These are phyloP conservation scores for Tolypocladium amazonense DNA, from an alignment of 2,329 filamentous ascomycete species.

Conservation along the genomic window DNA sequence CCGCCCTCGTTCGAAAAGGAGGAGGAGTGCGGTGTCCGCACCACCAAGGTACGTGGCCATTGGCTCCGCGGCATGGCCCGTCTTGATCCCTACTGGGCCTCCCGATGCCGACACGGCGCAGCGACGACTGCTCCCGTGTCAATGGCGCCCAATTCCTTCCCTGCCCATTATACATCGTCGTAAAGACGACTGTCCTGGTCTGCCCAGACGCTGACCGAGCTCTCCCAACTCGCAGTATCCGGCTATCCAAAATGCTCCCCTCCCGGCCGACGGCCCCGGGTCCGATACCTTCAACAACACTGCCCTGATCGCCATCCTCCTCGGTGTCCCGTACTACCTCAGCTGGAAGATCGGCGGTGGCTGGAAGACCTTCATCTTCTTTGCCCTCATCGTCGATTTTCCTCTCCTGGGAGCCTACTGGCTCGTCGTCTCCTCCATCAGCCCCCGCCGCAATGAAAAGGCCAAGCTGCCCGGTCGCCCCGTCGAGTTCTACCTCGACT, in stretches of 20 bases:
- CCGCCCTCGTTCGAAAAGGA: conserved; percentile 53
- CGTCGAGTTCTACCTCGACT: conserved; percentile 82
- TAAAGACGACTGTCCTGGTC: background rate
- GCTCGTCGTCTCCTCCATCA: conserved; percentile 68
- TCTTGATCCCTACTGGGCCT: background rate
- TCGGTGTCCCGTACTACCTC: conserved; percentile 66
- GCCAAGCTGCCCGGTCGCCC: conserved; percentile 75
- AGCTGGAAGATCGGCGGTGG: conserved; percentile 79
- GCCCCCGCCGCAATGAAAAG: conserved; percentile 88
- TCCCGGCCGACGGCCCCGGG: conserved; percentile 80
- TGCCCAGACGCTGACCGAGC: background rate
- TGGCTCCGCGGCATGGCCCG: background rate
- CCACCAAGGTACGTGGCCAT: conserved; percentile 28
- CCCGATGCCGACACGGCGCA: background rate
- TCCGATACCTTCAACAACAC: conserved; percentile 81
- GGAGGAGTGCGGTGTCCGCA: conserved; percentile 46
- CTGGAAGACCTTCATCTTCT: conserved; percentile 82
- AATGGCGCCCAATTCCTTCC: background rate
- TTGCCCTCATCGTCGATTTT: conserved; percentile 65
- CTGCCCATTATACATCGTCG: background rate
- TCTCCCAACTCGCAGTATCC: conserved; percentile 12
- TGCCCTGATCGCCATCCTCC: conserved; percentile 59
- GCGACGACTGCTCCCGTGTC: background rate
- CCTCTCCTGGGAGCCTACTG: conserved; percentile 78
- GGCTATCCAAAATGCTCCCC: conserved; percentile 89